phyloP scores from a whole-genome alignment of 768 basidiomycete genomes.

The Multifurca ochricompacta region DNA sequence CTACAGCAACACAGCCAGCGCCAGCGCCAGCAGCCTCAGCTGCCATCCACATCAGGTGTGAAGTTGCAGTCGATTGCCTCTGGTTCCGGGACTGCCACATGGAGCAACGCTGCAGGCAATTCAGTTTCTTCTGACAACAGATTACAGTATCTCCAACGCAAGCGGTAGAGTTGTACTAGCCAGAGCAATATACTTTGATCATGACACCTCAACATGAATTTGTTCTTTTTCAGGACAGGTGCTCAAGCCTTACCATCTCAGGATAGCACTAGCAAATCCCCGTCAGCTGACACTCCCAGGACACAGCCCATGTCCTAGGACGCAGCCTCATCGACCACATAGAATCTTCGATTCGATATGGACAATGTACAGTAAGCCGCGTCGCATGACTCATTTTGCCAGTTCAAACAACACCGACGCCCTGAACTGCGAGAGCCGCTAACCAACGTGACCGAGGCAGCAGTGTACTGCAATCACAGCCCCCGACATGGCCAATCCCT shows the following conservation, averaged over 20 bases:
- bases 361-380: too few relatives aligned
- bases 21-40: neutral
- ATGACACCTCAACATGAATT: neutral
- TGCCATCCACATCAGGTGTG: neutral
- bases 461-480: too few relatives aligned
- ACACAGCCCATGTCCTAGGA: neutral
- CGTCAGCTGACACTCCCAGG: neutral
- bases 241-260: neutral
- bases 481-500: too few relatives aligned
- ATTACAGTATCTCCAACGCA: neutral
- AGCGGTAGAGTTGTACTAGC: conserved; percentile 8
- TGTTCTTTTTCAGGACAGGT: neutral
- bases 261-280: neutral
- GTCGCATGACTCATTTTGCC: too few relatives aligned
- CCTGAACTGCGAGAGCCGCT: too few relatives aligned
- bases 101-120: neutral
- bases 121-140: neutral
- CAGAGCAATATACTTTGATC: conserved; percentile 6
- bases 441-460: too few relatives aligned
- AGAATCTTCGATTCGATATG: neutral
- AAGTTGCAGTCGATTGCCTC: neutral
- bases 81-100: neutral
- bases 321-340: neutral
- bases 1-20: neutral
- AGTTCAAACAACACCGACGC: too few relatives aligned